Evolutionary conservation across 225 moss, liverwort and hornwort species (phyloP).

Genomic region (Polytrichum commune): DNA sequence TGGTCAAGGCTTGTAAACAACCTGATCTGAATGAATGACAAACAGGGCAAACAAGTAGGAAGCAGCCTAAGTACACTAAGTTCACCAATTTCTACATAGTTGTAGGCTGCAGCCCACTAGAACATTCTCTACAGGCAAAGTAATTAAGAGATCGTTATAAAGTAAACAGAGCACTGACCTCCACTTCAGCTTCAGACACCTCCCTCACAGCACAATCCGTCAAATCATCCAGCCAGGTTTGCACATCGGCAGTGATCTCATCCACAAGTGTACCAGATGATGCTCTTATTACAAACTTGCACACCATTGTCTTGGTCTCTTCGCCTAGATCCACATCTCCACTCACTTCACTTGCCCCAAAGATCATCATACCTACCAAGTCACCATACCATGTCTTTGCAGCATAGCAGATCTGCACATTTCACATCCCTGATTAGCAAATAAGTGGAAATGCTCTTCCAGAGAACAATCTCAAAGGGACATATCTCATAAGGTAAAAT

Average conservation of each 20-base stretch:
- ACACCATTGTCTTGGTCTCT: conserved; percentile 91
- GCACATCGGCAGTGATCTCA: conserved; percentile 80
- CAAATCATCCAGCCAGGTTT: conserved; percentile 93
- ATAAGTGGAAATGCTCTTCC: not conserved
- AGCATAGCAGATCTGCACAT: conserved; percentile 84
- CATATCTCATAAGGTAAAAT: too few species aligned
- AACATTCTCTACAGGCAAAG: too few species aligned
- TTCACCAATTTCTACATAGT: too few species aligned
- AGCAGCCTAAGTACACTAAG: too few species aligned
- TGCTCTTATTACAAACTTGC: conserved; percentile 92
- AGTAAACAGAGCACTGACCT: conserved; percentile 30
- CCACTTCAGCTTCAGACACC: conserved; percentile 91
- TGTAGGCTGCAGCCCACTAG: too few species aligned
- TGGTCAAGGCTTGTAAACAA: too few species aligned
- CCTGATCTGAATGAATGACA: too few species aligned
- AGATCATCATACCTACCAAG: conserved; percentile 90
- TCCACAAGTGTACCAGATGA: conserved; percentile 83
- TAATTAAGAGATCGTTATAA: too few species aligned
- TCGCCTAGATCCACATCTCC: conserved; percentile 83
- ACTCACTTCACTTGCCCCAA: conserved; percentile 95
- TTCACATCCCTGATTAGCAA: conserved; percentile 14
- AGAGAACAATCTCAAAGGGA: too few species aligned
- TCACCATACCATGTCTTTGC: conserved; percentile 99
- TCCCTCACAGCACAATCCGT: conserved; percentile 79
- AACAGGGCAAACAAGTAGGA: too few species aligned